These are phyloP conservation scores for Colletotrichum sojae DNA, from an alignment of 2,329 filamentous ascomycete species.

Conservation along the genomic window DNA sequence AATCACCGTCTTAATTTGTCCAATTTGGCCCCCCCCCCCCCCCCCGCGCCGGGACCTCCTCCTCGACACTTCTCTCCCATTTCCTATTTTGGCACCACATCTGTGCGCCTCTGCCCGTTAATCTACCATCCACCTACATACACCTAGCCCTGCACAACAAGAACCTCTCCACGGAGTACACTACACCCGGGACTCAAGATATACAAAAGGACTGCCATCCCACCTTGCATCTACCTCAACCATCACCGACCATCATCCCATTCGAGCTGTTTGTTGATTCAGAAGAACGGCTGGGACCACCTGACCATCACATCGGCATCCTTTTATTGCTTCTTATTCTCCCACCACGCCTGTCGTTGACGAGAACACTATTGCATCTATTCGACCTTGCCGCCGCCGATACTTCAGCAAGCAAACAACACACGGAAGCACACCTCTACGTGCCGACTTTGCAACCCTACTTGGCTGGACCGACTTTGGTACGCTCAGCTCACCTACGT, in stretches of 20 bases:
- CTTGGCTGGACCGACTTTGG: constrained; percentile 10
- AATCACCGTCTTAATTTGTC: constrained; percentile 44
- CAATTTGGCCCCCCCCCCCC: constrained; percentile 44
- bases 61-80: constrained; percentile 53
- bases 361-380: constrained; percentile 21
- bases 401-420: constrained; percentile 22
- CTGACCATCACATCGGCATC: constrained; percentile 37
- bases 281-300: constrained; percentile 40
- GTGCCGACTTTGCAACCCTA: constrained; percentile 16
- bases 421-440: constrained; percentile 21
- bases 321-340: constrained; percentile 32
- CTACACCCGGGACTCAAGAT: constrained; percentile 37
- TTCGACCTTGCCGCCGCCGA: constrained; percentile 19
- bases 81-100: constrained; percentile 56
- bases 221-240: constrained; percentile 30
- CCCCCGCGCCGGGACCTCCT: constrained; percentile 46
- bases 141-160: constrained; percentile 26
- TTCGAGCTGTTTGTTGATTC: constrained; percentile 42
- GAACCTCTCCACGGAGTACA: constrained; percentile 26
- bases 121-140: constrained; percentile 34
- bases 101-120: constrained; percentile 52
- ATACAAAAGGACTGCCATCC: constrained; percentile 42
- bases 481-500: constrained; percentile 1
- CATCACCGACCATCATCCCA: constrained; percentile 39
- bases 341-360: constrained; percentile 38